A percentile compares a stretch with the other conserved stretches of the same genome.
These are phyloP conservation scores for Plasmodium vivax DNA, from an alignment of 169 alveolate genomes.

Conservation along the genomic window DNA sequence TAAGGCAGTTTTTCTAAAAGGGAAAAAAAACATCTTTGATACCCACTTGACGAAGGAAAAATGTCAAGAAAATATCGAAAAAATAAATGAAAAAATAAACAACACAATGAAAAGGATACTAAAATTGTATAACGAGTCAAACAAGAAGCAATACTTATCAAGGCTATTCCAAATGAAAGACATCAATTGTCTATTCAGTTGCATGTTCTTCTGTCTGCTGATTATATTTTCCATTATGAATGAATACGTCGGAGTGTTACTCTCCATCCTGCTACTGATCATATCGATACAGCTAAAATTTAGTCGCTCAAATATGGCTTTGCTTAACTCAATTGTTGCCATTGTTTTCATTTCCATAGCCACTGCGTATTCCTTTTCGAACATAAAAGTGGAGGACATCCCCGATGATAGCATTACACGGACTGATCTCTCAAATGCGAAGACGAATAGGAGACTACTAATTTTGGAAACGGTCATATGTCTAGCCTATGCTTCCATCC, in stretches of 20 bases:
- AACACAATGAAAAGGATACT: slow-evolving; percentile 13
- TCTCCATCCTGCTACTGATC: slow-evolving; percentile 31
- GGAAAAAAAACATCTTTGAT: not conserved
- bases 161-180: slow-evolving; percentile 60
- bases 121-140: slow-evolving; percentile 27
- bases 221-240: slow-evolving; percentile 52
- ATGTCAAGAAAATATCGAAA: slow-evolving; percentile 24
- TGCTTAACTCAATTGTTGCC: slow-evolving; percentile 42
- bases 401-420: not conserved
- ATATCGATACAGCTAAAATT: slow-evolving; percentile 67
- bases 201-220: slow-evolving; percentile 48
- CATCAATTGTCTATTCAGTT: slow-evolving; percentile 56
- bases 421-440: not conserved
- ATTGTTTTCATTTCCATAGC: slow-evolving; percentile 48
- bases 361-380: slow-evolving; percentile 9
- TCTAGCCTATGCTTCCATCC: slow-evolving; percentile 21
- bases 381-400: not conserved
- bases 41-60: slow-evolving; percentile 32
- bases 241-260: slow-evolving; percentile 34
- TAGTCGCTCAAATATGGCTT: slow-evolving; percentile 22
- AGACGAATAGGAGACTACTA: slow-evolving; percentile 2
- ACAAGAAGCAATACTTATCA: slow-evolving; percentile 57
- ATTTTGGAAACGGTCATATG: slow-evolving; percentile 20
- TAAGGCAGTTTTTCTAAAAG: not conserved
- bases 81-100: slow-evolving; percentile 55